A percentile compares a stretch with the other conserved stretches of the same genome.
phyloP scores from a whole-genome alignment of 257 asterid species.

The Rehmannia glutinosa region DNA sequence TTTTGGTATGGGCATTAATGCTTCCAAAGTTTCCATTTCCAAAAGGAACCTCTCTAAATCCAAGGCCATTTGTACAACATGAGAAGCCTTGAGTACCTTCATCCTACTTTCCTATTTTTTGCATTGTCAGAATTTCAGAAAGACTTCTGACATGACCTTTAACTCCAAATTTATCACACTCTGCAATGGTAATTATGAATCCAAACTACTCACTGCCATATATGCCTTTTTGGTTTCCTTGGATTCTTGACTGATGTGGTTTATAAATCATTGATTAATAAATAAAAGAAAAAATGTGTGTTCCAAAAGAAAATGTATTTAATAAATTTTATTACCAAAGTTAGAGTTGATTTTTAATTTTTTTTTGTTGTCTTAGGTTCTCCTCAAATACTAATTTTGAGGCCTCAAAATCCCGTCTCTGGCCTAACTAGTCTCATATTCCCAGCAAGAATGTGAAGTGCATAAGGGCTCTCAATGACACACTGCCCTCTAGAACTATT shows the following conservation, averaged over 20 bases:
- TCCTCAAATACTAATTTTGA: no score
- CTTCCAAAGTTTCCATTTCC: neutral
- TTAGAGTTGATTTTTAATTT: no score
- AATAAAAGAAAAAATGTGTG: no score
- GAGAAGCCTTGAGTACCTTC: neutral
- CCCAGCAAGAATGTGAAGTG: no score
- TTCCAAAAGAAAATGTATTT: no score
- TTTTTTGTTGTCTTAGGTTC: no score
- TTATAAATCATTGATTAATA: no score
- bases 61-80: conserved; percentile 19
- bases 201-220: conserved; percentile 18
- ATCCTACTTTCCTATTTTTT: neutral
- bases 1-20: conserved; percentile 5
- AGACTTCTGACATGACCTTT: conserved; percentile 10
- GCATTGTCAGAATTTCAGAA: conserved; percentile 15
- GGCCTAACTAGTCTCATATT: no score
- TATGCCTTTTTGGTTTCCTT: neutral
- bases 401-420: no score
- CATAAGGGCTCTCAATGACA: no score
- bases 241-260: neutral
- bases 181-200: conserved; percentile 10
- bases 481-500: no score
- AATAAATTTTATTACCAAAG: no score
- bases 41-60: conserved; percentile 12
- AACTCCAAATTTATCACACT: conserved; percentile 12